Evolutionary conservation across 23 red algal species (phyloP).

Genomic region (Gracilaria caudata): DNA sequence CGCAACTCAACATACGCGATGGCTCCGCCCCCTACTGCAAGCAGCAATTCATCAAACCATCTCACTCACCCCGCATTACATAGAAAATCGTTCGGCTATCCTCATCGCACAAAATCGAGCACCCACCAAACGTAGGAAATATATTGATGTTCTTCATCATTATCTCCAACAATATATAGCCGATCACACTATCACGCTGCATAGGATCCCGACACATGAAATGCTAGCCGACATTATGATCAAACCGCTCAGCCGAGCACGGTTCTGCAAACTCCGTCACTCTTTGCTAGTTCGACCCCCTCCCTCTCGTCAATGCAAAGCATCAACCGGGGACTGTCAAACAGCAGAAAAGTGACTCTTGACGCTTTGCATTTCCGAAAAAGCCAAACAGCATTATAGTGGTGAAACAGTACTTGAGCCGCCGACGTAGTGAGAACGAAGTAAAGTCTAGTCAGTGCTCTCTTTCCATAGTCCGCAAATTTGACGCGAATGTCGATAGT

Average conservation of each 20-base stretch:
- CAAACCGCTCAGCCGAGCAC: not conserved
- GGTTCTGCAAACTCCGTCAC: not conserved
- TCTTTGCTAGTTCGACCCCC: not conserved
- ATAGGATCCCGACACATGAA: not conserved
- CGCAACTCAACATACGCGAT: not conserved
- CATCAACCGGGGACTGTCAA: not conserved
- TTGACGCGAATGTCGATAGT: no score
- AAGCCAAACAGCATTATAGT: not conserved
- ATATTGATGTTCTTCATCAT: not conserved
- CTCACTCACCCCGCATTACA: not conserved
- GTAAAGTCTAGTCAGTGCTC: no score
- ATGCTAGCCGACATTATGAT: slow-evolving; percentile 34
- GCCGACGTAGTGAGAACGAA: no score
- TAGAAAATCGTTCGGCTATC: not conserved
- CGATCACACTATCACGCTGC: not conserved
- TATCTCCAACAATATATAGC: not conserved
- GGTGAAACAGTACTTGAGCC: not conserved
- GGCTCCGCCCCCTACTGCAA: not conserved
- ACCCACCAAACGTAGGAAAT: not conserved
- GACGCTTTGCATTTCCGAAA: no score
- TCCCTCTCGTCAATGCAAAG: not conserved
- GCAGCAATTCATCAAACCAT: not conserved
- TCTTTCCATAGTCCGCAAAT: no score
- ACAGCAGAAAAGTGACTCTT: not conserved
- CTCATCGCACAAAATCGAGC: not conserved